These are phyloP conservation scores for Citeromyces hawaiiensis DNA, from an alignment of 1,139 yeast genomes.

Conservation along the genomic window DNA sequence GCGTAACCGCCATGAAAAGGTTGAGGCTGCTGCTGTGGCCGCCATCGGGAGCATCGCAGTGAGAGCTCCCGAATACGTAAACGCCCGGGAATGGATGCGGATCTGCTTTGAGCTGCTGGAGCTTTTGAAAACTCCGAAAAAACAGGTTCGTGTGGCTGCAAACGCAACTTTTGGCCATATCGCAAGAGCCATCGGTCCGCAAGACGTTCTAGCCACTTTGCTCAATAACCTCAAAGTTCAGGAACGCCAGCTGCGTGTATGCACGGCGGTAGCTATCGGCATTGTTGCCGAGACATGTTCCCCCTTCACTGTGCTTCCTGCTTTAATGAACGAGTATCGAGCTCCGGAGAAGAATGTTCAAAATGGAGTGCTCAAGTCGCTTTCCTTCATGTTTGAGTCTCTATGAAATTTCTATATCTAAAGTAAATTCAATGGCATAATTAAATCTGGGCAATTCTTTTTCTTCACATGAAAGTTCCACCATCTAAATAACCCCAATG, in stretches of 20 bases:
- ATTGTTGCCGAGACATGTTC: constrained; percentile 91
- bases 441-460: too few relatives aligned
- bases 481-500: too few relatives aligned
- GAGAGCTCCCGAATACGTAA: constrained; percentile 72
- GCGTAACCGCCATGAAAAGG: constrained; percentile 82
- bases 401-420: too few relatives aligned
- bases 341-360: constrained; percentile 91
- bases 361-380: constrained; percentile 86
- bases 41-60: constrained; percentile 78
- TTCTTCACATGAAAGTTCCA: too few relatives aligned
- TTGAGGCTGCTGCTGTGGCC: constrained; percentile 74
- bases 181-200: constrained; percentile 92
- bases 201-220: constrained; percentile 79
- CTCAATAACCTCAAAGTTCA: constrained; percentile 80
- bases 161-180: constrained; percentile 86
- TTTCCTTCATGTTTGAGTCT: constrained; percentile 92
- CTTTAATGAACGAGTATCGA: constrained; percentile 89
- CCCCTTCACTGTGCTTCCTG: constrained; percentile 93
- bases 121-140: constrained; percentile 75
- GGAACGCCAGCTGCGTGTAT: constrained; percentile 91
- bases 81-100: constrained; percentile 97
- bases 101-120: constrained; percentile 86
- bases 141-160: constrained; percentile 72
- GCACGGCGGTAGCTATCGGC: constrained; percentile 97
- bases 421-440: too few relatives aligned